These are phyloP conservation scores for Candida sanyaensis DNA, from an alignment of 1,139 yeast genomes.

Conservation along the genomic window DNA sequence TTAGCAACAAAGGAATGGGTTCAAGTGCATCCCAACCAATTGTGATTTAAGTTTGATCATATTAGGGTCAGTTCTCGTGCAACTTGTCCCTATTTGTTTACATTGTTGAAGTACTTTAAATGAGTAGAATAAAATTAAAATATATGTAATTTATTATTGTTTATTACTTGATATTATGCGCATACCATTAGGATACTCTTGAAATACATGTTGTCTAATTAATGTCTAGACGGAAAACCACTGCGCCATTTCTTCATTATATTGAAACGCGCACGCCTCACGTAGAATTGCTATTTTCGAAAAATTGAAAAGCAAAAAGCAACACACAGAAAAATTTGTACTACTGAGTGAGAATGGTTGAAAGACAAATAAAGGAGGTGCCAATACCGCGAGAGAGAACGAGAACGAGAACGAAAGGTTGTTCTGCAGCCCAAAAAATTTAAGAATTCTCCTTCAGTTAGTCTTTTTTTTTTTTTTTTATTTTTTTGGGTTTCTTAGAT, in stretches of 20 bases:
- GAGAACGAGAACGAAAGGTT: background rate
- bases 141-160: no score
- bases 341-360: background rate
- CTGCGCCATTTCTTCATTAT: background rate
- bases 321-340: background rate
- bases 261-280: background rate
- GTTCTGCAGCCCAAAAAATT: no score
- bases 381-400: background rate
- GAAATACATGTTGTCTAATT: background rate
- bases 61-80: no score
- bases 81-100: no score
- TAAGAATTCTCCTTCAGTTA: no score
- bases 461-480: background rate
- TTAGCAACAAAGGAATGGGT: constrained; percentile 8
- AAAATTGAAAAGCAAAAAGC: no score
- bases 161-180: no score
- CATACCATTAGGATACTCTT: background rate
- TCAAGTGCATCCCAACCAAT: constrained; percentile 10
- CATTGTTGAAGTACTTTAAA: no score
- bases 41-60: constrained; percentile 2
- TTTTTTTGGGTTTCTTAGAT: background rate
- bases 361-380: background rate
- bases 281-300: background rate
- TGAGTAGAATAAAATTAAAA: no score
- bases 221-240: background rate